These are phyloP conservation scores for Astragalus glycyphyllos DNA, from an alignment of 306 rosid genomes.

Conservation along the genomic window DNA sequence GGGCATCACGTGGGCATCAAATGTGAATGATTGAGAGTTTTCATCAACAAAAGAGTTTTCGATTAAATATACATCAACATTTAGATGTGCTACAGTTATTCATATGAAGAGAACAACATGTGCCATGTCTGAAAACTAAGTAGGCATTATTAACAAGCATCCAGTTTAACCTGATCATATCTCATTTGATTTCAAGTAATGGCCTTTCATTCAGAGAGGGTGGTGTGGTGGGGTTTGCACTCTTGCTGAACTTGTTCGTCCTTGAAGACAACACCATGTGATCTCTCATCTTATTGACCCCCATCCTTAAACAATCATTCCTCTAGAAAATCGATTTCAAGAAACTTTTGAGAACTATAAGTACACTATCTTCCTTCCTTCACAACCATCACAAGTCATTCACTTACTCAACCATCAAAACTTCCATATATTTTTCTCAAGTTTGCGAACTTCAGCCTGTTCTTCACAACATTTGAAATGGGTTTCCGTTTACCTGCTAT, in stretches of 20 bases:
- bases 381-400: slow-evolving; percentile 21
- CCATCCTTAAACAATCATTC: slow-evolving; percentile 3
- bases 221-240: not conserved
- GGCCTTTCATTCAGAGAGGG: too few species aligned
- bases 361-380: not conserved
- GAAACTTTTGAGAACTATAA: slow-evolving; percentile 12
- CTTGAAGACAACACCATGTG: not conserved
- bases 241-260: not conserved
- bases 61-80: not conserved
- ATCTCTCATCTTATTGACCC: slow-evolving; percentile 30
- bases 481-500: slow-evolving; percentile 36
- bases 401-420: slow-evolving; percentile 10
- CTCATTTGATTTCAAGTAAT: not conserved
- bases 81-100: too few species aligned
- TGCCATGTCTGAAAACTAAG: too few species aligned
- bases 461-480: slow-evolving; percentile 28
- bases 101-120: too few species aligned
- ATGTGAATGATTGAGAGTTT: too few species aligned
- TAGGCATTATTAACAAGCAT: too few species aligned
- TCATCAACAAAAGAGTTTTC: too few species aligned
- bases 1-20: too few species aligned
- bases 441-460: slow-evolving; percentile 5
- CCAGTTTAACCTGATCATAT: not conserved
- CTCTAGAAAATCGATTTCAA: not conserved
- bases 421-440: not conserved